Conservation (phyloP, 495 filamentous ascomycete genomes). For the Letharia columbiana region DNA sequence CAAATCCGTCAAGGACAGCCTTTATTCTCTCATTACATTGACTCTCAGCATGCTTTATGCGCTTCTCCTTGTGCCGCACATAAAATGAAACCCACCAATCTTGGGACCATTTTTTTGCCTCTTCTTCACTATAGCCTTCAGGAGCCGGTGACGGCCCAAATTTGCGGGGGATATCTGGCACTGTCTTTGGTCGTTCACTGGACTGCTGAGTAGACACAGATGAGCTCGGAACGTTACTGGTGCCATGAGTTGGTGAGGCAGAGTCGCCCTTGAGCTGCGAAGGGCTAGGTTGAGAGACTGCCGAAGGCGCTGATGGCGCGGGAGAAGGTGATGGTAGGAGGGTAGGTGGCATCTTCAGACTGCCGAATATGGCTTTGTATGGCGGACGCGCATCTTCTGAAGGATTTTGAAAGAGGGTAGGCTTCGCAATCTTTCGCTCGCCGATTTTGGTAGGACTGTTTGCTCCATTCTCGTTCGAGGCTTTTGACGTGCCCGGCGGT, state of each 20-base stretch:
- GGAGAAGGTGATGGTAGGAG: conserved; percentile 16
- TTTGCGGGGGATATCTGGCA: conserved; percentile 7
- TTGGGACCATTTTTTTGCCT: conserved; percentile 19
- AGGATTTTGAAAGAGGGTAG: neutral
- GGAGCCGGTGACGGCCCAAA: conserved; percentile 20
- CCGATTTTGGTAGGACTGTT: neutral
- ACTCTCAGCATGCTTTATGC: conserved; percentile 6
- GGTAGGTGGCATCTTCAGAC: conserved; percentile 2
- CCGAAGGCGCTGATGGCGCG: neutral
- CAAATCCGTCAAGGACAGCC: conserved; percentile 12
- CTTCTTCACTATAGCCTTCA: conserved; percentile 15
- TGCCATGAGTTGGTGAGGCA: neutral
- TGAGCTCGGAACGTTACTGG: conserved; percentile 2
- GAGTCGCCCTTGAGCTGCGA: neutral
- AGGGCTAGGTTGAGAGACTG: neutral
- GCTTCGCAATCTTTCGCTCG: conserved; percentile 6
- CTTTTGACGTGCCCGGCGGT: neutral
- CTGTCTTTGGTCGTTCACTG: neutral
- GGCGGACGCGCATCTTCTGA: neutral
- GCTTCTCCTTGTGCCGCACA: conserved; percentile 17
- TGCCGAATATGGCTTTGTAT: conserved; percentile 2
- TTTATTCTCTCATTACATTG: conserved; percentile 21
- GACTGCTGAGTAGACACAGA: conserved; percentile 5
- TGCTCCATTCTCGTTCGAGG: neutral
- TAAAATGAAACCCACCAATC: conserved; percentile 23